phyloP scores from a whole-genome alignment of 805 yeast species.

The Yueomyces sp. region DNA sequence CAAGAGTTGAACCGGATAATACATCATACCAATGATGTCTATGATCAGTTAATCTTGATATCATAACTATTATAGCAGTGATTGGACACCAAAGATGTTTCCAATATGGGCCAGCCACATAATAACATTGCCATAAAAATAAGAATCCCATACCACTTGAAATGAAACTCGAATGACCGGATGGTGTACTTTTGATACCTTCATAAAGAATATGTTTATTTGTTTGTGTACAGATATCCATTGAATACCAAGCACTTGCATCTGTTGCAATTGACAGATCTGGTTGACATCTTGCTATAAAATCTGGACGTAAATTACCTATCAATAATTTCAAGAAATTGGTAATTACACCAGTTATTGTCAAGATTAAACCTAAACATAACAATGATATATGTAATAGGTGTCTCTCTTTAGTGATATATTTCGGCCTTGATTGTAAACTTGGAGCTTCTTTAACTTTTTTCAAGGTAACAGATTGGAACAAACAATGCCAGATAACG shows the following conservation, averaged over 20 bases:
- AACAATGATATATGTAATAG: slow-evolving; percentile 12
- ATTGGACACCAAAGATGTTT: slow-evolving; percentile 18
- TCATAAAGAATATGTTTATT: slow-evolving; percentile 12
- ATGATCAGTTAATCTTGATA: slow-evolving; percentile 18
- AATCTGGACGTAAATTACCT: slow-evolving; percentile 20
- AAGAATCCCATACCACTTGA: slow-evolving; percentile 12
- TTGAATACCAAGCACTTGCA: slow-evolving; percentile 2
- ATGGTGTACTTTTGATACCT: slow-evolving; percentile 22
- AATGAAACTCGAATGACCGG: slow-evolving; percentile 21
- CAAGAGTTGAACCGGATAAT: slow-evolving; percentile 13
- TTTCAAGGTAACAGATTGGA: slow-evolving; percentile 3
- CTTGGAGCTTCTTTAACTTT: slow-evolving; percentile 2
- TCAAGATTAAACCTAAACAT: slow-evolving; percentile 10
- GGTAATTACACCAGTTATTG: slow-evolving; percentile 15
- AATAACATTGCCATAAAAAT: slow-evolving; percentile 14
- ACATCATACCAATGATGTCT: slow-evolving; percentile 23
- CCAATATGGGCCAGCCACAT: slow-evolving; percentile 5
- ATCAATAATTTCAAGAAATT: slow-evolving; percentile 15
- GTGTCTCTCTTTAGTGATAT: slow-evolving; percentile 11
- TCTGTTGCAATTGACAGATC: slow-evolving; percentile 2
- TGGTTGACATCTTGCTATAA: slow-evolving; percentile 17
- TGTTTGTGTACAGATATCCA: slow-evolving; percentile 11
- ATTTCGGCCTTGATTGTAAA: slow-evolving; percentile 7
- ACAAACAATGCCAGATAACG: slow-evolving; percentile 8
- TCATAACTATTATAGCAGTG: slow-evolving; percentile 14